Evolutionary conservation across 2,329 filamentous ascomycete genomes (phyloP).

Genomic region (Myriosclerotinia duriaeana): DNA sequence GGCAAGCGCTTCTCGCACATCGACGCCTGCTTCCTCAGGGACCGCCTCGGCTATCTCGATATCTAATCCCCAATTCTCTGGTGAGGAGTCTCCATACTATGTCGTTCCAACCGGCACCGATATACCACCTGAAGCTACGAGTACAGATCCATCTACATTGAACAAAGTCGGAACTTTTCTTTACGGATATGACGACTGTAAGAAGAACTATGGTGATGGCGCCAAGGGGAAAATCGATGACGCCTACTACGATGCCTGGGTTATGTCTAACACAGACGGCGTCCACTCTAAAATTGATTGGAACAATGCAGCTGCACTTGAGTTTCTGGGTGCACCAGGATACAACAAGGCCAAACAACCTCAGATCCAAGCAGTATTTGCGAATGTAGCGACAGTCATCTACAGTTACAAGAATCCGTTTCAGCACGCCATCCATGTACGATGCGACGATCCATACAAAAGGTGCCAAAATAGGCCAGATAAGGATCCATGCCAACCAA

Average conservation of each 20-base stretch:
- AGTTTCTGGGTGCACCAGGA: not conserved
- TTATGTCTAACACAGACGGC: constrained; percentile 2
- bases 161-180: not conserved
- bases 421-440: not conserved
- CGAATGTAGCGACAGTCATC: not conserved
- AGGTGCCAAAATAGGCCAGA: not conserved
- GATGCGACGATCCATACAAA: constrained; percentile 1
- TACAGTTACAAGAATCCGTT: constrained; percentile 1
- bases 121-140: not conserved
- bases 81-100: not conserved
- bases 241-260: constrained; percentile 3
- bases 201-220: not conserved
- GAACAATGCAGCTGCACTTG: constrained; percentile 3
- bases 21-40: no score
- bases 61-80: no score
- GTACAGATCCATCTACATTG: not conserved
- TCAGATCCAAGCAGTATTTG: constrained; percentile 3
- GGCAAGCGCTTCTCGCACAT: no score
- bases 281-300: not conserved
- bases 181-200: not conserved
- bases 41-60: no score
- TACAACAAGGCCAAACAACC: not conserved
- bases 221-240: constrained; percentile 9
- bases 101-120: constrained; percentile 3
- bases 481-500: not conserved